Percentiles rank a stretch among this genome's conserved stretches.
Conservation (phyloP, 2,329 filamentous ascomycete species). For the Colletotrichum sp. region DNA sequence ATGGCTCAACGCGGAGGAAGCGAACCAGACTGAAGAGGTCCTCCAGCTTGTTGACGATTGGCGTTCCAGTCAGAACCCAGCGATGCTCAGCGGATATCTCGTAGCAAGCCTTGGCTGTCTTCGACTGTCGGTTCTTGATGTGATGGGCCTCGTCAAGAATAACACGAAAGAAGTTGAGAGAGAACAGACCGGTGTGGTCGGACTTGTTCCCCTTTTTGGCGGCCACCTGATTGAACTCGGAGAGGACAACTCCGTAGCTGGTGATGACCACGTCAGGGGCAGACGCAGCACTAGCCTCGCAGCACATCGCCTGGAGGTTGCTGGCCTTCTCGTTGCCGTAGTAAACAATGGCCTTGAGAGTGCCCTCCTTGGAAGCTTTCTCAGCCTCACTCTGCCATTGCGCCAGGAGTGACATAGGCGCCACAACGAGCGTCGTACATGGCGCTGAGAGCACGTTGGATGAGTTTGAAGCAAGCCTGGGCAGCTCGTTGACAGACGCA, state of each 20-base stretch:
- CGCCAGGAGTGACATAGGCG: constrained; percentile 93
- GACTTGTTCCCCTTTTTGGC: constrained; percentile 69
- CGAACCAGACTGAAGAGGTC: constrained; percentile 93
- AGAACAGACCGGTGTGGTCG: constrained; percentile 79
- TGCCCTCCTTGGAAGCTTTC: constrained; percentile 85
- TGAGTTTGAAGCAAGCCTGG: constrained; percentile 64
- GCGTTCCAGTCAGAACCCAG: constrained; percentile 94
- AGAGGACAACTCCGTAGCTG: constrained; percentile 90
- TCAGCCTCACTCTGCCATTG: constrained; percentile 97
- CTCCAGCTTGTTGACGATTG: constrained; percentile 94
- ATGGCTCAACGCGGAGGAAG: constrained; percentile 93
- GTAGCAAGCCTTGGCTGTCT: constrained; percentile 94
- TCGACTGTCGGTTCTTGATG: constrained; percentile 89
- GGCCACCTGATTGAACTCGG: constrained; percentile 81
- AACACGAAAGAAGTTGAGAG: constrained; percentile 90
- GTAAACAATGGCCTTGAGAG: constrained; percentile 85
- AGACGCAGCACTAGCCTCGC: constrained; percentile 71
- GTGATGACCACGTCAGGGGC: constrained; percentile 94
- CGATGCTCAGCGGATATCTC: constrained; percentile 84
- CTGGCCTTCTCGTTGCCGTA: constrained; percentile 86
- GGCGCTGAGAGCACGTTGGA: constrained; percentile 71
- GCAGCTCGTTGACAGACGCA: constrained; percentile 63
- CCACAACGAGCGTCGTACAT: constrained; percentile 92
- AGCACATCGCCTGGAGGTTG: constrained; percentile 82
- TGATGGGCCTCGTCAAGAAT: constrained; percentile 95